Evolutionary conservation across 208 protist species (phyloP).

Genomic region (Trypanosoma vivax): DNA sequence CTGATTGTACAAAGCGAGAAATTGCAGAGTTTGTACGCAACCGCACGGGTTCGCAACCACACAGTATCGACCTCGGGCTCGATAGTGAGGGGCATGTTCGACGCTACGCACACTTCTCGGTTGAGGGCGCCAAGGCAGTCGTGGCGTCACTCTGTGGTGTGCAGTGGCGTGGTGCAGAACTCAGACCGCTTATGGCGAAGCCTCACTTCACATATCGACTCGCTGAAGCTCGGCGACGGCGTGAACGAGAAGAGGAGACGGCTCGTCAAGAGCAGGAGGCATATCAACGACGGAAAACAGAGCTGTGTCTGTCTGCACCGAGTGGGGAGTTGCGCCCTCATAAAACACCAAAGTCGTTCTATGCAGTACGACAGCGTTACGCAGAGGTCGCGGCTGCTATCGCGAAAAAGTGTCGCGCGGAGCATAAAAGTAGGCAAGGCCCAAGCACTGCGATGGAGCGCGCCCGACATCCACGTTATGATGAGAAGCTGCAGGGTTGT

Average conservation of each 20-base stretch:
- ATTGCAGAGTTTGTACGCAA: slow-evolving; percentile 76
- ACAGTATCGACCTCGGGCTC: slow-evolving; percentile 83
- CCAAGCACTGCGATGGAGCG: neutral
- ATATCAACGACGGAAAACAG: slow-evolving; percentile 23
- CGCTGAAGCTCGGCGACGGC: slow-evolving; percentile 61
- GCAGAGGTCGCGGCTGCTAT: slow-evolving; percentile 55
- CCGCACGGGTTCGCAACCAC: slow-evolving; percentile 65
- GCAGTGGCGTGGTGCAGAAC: slow-evolving; percentile 22
- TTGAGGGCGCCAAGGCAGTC: slow-evolving; percentile 76
- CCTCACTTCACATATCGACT: slow-evolving; percentile 69
- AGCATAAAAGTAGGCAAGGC: slow-evolving; percentile 6
- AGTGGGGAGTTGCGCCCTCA: slow-evolving; percentile 37
- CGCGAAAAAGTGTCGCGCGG: slow-evolving; percentile 38
- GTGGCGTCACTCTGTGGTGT: slow-evolving; percentile 41
- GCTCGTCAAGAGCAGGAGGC: slow-evolving; percentile 26
- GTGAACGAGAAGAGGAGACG: slow-evolving; percentile 55
- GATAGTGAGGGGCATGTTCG: slow-evolving; percentile 40
- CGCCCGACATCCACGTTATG: slow-evolving; percentile 1
- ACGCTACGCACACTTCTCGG: slow-evolving; percentile 82
- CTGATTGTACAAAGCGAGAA: slow-evolving; percentile 73
- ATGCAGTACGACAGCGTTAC: slow-evolving; percentile 46
- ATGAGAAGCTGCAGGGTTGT: neutral
- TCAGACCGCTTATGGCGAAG: slow-evolving; percentile 47
- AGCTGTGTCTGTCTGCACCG: slow-evolving; percentile 38
- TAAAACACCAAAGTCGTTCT: slow-evolving; percentile 54